Base-by-base conservation (phyloP, 495 filamentous ascomycete species). In the Lentithecium fluviatile region DNA sequence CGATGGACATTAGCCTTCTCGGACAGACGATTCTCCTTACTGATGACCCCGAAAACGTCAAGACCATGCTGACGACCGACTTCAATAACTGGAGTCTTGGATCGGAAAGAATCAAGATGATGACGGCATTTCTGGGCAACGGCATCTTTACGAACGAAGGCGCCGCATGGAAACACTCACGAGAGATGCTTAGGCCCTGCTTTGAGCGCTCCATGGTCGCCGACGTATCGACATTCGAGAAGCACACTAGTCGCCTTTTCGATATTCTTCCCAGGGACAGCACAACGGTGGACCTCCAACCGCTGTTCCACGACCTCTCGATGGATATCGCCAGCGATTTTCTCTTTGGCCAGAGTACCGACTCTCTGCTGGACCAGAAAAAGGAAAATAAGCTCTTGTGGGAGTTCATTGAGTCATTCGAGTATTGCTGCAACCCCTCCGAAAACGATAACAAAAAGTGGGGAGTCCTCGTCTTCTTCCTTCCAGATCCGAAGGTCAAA, bases 271-370 rank as follows among this genome's bases (percentile, higher is more conserved):
- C 81, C 0, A 65, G 48, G 12, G 79, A 83, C 62, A 77, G 80
- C 0, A 64, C 73, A 0, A 78, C 75, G 0, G 75, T 87, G 8
- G 83, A 91, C 66, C 73, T 91, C 10, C 84, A 86, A 66, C 74
- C 78, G 1, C 69, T 88, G 2, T 86, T 91, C 69, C 85, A 81
- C 70, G 52, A 72, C 17, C 67, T 88, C 45, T 86, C 86, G 0
- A 71, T 91, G 6, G 87, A 91, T 66, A 76, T 84, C 0, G 78
- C 85, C 0, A 89, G 86, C 0, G 85, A 90, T 59, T 87, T 91
- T 69, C 75, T 92, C 2, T 86, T 90, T 56, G 88, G 88, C 0
- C 76, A 81, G 52, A 78, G 76, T 15, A 75, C 75, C 3, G 60
- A 79, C n/a, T 69, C 70, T 0, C 65, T 32, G 10, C 10, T 81